Evolutionary conservation across 805 yeast genomes (phyloP).

Genomic region (Zygoascus flipseniorum): DNA sequence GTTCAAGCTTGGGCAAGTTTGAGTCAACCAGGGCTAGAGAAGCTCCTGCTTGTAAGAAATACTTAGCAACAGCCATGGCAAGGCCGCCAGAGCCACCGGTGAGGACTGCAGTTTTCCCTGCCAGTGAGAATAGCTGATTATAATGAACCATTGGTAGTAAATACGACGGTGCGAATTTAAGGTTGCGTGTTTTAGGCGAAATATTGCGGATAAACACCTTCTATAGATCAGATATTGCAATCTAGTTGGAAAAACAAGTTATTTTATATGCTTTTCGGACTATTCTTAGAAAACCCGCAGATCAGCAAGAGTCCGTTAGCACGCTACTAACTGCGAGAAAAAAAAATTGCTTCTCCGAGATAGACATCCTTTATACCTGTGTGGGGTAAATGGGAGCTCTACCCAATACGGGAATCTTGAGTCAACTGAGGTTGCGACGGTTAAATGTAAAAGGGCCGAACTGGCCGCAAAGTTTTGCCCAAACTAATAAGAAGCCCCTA

Average conservation of each 20-base stretch:
- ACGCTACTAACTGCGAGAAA: no score
- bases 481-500: no score
- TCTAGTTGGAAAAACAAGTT: no score
- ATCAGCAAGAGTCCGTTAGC: no score
- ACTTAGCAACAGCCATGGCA: constrained; percentile 55
- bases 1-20: constrained; percentile 49
- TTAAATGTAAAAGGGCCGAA: neutral
- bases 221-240: no score
- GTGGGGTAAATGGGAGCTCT: no score
- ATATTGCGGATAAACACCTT: no score
- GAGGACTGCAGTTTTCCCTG: constrained; percentile 57
- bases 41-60: constrained; percentile 69
- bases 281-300: no score
- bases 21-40: constrained; percentile 65
- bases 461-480: neutral
- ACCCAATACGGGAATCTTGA: no score
- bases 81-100: constrained; percentile 83
- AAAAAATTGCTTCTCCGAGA: no score
- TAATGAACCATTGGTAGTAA: neutral
- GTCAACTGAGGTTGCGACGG: neutral
- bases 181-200: neutral
- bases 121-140: constrained; percentile 17
- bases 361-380: no score
- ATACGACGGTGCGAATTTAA: neutral
- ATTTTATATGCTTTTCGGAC: no score